A percentile compares a stretch with the other conserved stretches of the same genome.
Evolutionary conservation across 2,329 filamentous ascomycete species (phyloP).

Genomic region (Colletotrichum costaricense): DNA sequence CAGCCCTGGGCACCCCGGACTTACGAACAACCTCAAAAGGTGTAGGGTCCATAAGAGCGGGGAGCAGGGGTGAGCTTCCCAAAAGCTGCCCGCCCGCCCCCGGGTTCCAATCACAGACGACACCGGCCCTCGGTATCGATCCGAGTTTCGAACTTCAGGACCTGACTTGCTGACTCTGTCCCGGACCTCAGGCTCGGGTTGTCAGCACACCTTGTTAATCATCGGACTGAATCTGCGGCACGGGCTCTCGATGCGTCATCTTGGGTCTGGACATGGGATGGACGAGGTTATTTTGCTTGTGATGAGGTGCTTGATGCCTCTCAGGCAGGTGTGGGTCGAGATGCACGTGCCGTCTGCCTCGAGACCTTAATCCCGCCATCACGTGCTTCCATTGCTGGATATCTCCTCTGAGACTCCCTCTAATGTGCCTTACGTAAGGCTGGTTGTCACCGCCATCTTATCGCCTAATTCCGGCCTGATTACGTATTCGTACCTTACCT

Average conservation of each 20-base stretch:
- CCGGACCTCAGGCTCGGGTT: not conserved
- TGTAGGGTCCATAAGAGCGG: not conserved
- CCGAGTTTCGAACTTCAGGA: constrained; percentile 9
- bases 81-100: not conserved
- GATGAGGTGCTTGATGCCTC: not conserved
- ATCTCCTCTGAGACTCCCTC: too few relatives aligned
- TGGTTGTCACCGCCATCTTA: not conserved
- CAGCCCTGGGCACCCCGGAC: constrained; percentile 16
- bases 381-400: not conserved
- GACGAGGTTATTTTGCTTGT: not conserved
- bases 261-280: not conserved
- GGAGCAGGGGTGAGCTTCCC: constrained; percentile 14
- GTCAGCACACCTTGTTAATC: not conserved
- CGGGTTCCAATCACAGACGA: not conserved
- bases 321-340: not conserved
- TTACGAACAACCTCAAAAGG: not conserved
- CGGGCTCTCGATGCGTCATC: not conserved
- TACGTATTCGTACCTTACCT: not conserved
- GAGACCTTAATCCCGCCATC: not conserved
- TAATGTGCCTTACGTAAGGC: not conserved
- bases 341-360: not conserved
- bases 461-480: not conserved
- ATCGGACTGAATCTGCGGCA: not conserved
- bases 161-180: not conserved
- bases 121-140: not conserved